Conservation (phyloP, 106 monocot genomes). For the Chionographis japonica region DNA sequence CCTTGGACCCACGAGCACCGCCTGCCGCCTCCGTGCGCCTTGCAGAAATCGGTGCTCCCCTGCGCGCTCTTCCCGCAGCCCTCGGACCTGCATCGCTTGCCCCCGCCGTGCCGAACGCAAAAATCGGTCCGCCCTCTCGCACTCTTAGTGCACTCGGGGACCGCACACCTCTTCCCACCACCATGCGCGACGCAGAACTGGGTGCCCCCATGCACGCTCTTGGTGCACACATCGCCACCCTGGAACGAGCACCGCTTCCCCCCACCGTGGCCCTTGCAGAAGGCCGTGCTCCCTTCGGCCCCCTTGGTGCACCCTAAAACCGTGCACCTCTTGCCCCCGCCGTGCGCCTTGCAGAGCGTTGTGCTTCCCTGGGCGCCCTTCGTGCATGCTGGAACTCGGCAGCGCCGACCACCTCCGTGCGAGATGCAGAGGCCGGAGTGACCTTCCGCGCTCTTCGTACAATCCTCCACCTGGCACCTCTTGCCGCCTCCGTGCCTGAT, state of each 20-base stretch:
- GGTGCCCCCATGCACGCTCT: slow-evolving; percentile 63
- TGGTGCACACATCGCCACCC: slow-evolving; percentile 43
- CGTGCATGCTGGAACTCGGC: slow-evolving; percentile 33
- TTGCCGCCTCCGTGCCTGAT: slow-evolving; percentile 68
- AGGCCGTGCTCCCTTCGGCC: slow-evolving; percentile 54
- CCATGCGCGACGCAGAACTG: slow-evolving; percentile 68
- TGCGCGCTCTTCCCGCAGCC: slow-evolving; percentile 57
- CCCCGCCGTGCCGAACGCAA: slow-evolving; percentile 60
- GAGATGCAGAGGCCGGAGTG: slow-evolving; percentile 58
- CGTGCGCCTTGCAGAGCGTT: slow-evolving; percentile 52
- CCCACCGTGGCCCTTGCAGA: slow-evolving; percentile 58
- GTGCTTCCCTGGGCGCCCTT: slow-evolving; percentile 68
- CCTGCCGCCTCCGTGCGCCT: slow-evolving; percentile 57
- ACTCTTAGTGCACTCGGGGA: slow-evolving; percentile 38
- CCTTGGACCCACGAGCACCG: slow-evolving; percentile 37
- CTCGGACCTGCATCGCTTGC: slow-evolving; percentile 36
- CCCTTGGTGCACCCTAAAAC: slow-evolving; percentile 42
- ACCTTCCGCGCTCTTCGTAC: slow-evolving; percentile 53
- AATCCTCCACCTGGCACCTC: slow-evolving; percentile 43
- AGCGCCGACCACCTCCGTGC: slow-evolving; percentile 54
- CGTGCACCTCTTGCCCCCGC: slow-evolving; percentile 54
- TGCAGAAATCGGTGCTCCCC: slow-evolving; percentile 55
- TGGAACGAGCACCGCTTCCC: slow-evolving; percentile 59
- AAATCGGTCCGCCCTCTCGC: slow-evolving; percentile 49
- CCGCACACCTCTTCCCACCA: slow-evolving; percentile 60